These are phyloP conservation scores for Ustilago shanxiensis DNA, from an alignment of 1,284 basidiomycete species.

Conservation along the genomic window DNA sequence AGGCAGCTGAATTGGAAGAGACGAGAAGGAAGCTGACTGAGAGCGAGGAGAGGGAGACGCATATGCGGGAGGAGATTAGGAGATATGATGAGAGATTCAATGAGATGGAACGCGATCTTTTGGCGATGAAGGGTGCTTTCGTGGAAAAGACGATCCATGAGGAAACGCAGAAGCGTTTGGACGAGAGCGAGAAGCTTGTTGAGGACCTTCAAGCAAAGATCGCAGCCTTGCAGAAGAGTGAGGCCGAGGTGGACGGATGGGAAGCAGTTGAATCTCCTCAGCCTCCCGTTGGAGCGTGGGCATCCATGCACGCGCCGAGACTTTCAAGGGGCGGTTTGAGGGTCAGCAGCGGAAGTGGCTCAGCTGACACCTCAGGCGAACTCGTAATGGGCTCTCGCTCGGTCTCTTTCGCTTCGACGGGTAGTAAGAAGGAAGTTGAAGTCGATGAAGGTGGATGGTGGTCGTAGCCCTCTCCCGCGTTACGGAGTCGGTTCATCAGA, in stretches of 20 bases:
- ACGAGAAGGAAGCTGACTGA: constrained; percentile 15
- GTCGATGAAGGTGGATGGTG: constrained; percentile 53
- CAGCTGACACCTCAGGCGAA: neutral
- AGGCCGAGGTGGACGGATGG: constrained; percentile 17
- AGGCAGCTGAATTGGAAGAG: constrained; percentile 1
- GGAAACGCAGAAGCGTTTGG: constrained; percentile 24
- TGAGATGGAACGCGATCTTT: constrained; percentile 54
- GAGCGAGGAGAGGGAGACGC: constrained; percentile 40
- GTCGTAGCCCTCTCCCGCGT: constrained; percentile 13
- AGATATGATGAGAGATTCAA: constrained; percentile 45
- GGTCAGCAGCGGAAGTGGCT: neutral
- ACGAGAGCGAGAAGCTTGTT: constrained; percentile 32
- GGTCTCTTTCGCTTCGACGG: constrained; percentile 26
- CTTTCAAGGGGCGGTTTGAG: neutral
- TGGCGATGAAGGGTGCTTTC: constrained; percentile 50
- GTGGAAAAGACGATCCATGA: constrained; percentile 42
- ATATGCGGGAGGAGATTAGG: constrained; percentile 19
- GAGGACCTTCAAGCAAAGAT: constrained; percentile 38
- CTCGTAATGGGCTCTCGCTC: constrained; percentile 2
- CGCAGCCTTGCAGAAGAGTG: neutral
- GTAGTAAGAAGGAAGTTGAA: constrained; percentile 32
- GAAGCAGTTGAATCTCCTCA: constrained; percentile 17
- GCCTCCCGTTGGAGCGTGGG: constrained; percentile 25
- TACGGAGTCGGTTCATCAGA: too few species aligned
- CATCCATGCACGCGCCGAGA: constrained; percentile 44